Evolutionary conservation across 2,329 filamentous ascomycete species (phyloP).

Genomic region (Teratosphaeriaceae sp.): DNA sequence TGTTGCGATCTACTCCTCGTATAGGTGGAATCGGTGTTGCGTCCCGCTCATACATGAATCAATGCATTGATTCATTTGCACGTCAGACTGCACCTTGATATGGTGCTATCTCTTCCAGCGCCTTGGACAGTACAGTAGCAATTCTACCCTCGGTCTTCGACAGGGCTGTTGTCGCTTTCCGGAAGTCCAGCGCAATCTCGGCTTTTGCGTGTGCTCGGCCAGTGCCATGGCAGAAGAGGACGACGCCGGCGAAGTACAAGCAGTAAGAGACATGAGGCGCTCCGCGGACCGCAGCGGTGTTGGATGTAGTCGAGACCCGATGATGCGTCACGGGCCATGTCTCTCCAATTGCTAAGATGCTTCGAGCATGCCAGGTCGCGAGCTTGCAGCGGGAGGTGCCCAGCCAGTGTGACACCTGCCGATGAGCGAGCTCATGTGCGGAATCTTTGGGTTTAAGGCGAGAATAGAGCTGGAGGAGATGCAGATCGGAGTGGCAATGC

Average conservation of each 20-base stretch:
- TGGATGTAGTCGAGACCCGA: background rate
- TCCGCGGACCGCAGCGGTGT: background rate
- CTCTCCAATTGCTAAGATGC: background rate
- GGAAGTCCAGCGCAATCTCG: background rate
- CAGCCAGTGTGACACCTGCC: background rate
- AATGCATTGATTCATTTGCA: too few species aligned
- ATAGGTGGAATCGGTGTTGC: too few species aligned
- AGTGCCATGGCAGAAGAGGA: background rate
- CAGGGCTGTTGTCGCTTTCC: background rate
- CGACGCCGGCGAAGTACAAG: background rate
- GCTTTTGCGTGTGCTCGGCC: background rate
- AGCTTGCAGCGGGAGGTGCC: background rate
- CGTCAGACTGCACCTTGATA: too few species aligned
- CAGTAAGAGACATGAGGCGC: background rate
- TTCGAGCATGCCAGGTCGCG: background rate
- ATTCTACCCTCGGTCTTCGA: background rate
- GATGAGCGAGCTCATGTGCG: background rate
- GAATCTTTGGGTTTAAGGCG: background rate
- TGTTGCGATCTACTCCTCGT: too few species aligned
- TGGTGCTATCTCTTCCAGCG: background rate
- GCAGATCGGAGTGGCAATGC: background rate
- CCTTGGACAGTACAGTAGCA: background rate
- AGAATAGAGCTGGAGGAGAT: background rate
- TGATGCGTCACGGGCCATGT: background rate
- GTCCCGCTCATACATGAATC: too few species aligned